Conservation (phyloP, 148 eudicot species). For the Mesembryanthemum crystallinum region DNA sequence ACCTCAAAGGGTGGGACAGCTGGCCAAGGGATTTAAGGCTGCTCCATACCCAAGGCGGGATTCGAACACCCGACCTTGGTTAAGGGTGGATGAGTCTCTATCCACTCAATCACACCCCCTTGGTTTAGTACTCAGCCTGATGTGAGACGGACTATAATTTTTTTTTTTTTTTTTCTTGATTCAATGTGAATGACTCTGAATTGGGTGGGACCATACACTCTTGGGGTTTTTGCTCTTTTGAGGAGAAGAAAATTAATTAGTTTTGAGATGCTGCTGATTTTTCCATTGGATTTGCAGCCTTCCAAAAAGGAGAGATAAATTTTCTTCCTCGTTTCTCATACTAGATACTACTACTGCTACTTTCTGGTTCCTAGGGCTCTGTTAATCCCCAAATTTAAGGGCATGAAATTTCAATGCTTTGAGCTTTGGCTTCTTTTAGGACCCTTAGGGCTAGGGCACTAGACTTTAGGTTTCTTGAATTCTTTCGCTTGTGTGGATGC, state of each 20-base stretch:
- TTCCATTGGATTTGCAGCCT: conserved; percentile 19
- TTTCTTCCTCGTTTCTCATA: no score
- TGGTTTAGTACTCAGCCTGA: no score
- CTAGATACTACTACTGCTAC: no score
- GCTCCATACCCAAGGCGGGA: no score
- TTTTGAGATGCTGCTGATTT: background rate
- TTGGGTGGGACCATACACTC: background rate
- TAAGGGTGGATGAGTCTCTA: no score
- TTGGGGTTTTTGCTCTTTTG: conserved; percentile 19
- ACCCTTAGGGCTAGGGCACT: background rate
- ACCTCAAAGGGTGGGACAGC: no score
- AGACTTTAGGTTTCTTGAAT: conserved; percentile 2
- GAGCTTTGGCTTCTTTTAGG: background rate
- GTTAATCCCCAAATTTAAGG: conserved; percentile 16
- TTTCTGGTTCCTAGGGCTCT: background rate
- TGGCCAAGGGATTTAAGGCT: no score
- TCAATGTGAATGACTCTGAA: background rate
- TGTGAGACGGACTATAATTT: no score
- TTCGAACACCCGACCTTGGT: no score
- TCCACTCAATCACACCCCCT: no score
- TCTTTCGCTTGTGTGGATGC: background rate
- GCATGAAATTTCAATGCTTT: conserved; percentile 8
- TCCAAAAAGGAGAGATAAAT: background rate
- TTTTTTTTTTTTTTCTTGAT: no score
- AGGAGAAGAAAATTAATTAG: conserved; percentile 3